Base-by-base conservation (phyloP, 2,329 filamentous ascomycete genomes). In the Diplodia sapinea region DNA sequence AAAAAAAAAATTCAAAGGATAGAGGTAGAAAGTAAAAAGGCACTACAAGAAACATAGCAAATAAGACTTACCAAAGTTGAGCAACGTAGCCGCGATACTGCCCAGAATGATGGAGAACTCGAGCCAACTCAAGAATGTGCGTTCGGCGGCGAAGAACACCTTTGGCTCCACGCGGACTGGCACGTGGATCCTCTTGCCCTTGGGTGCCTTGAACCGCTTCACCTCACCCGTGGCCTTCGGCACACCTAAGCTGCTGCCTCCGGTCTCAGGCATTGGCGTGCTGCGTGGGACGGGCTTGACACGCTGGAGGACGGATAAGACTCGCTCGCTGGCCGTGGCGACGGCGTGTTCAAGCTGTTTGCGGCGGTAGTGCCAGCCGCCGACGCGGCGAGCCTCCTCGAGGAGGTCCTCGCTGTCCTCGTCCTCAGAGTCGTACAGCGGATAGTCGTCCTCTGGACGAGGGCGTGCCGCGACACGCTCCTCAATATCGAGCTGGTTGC, bases 51-150 rank as follows among this genome's bases (percentile, higher is more conserved):
- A 29, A 8, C 3, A 23, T 12, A n/a, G 23, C 2, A 20, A 13
- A 36, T 13, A 12, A 38, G 36, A 11, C 51, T 55, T 40, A 66
- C 64, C 70, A 57, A 80, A 80, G 66, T 80, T 80, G 69, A 80
- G 76, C 36, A 80, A 66, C 1, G 79, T 78, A 36, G 78, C 79
- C 5, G 79, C 79, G 51, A 80, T 80, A 65, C 73, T 75, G 50
- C 92, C 93, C 65, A 99, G 89, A 76, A 97, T 94, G 75, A 98
- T 96, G 61, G 91, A 94, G 80, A 96, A 98, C 79, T 99, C 94
- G 74, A 99, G 91, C 91, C 95, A 99, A 70, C 93, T 92, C 68
- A 99, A 86, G 81, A 97, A 99, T 0, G 95, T 99, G 71, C 95
- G 88, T 80, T 99, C 95, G 0, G 93, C 94, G 26, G 95, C 95